phyloP scores from a whole-genome alignment of 352 stramenopile genomes.

The Thraustochytrium striatum region DNA sequence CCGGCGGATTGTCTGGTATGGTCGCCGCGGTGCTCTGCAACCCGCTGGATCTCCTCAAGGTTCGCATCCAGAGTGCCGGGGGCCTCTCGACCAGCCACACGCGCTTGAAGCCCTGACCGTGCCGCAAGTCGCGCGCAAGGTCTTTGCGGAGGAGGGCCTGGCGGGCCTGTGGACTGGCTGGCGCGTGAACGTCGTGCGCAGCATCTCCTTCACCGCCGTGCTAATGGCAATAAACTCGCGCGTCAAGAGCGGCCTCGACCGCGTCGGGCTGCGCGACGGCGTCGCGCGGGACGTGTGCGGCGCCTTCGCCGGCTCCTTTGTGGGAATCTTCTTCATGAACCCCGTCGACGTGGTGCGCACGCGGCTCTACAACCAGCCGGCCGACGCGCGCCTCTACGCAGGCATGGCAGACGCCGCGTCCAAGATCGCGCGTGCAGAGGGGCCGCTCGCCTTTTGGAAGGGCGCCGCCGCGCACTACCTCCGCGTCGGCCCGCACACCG shows the following conservation, averaged over 20 bases:
- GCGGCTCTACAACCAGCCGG: conserved; percentile 48
- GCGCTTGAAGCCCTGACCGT: conserved; percentile 20
- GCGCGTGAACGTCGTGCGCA: conserved; percentile 33
- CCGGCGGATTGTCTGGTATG: conserved; percentile 31
- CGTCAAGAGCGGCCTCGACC: conserved; percentile 24
- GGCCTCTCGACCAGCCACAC: conserved; percentile 46
- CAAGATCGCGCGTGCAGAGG: conserved; percentile 27
- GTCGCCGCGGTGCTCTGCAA: conserved; percentile 47
- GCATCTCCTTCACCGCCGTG: conserved; percentile 42
- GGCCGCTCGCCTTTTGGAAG: conserved; percentile 10
- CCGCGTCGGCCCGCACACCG: conserved; percentile 46
- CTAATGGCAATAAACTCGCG: conserved; percentile 40
- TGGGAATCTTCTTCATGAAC: conserved; percentile 50
- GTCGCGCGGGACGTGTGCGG: conserved; percentile 12
- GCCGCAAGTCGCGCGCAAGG: conserved; percentile 34
- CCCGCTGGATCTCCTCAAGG: conserved; percentile 48
- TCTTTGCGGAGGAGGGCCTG: conserved; percentile 33
- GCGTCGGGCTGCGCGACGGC: conserved; percentile 11
- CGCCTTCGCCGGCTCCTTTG: conserved; percentile 36
- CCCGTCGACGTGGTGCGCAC: conserved; percentile 50
- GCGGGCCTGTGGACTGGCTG: conserved; percentile 36
- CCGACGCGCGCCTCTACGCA: conserved; percentile 11
- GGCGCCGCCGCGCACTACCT: conserved; percentile 28
- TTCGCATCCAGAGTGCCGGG: conserved; percentile 44
- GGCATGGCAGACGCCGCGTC: not conserved